Percentiles rank a stretch among this genome's conserved stretches.
phyloP scores from a whole-genome alignment of 1,284 basidiomycete genomes.

The Vanrija humicola region DNA sequence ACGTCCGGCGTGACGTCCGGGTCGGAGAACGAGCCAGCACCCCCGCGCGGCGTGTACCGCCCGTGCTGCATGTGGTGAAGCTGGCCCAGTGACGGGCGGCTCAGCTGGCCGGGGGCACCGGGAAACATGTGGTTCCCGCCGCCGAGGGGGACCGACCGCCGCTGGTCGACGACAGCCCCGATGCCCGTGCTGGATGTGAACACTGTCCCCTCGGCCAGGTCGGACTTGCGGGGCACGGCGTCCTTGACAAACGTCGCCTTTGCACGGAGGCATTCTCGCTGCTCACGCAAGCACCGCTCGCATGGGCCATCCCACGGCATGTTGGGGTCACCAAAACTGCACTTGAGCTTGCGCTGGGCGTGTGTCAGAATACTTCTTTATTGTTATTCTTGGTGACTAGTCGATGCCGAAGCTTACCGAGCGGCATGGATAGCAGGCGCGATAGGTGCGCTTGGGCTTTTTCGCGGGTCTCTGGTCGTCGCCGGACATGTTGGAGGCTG shows the following conservation, averaged over 20 bases:
- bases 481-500: too few species aligned
- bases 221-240: neutral
- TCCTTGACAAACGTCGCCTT: slow-evolving; percentile 5
- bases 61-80: too few species aligned
- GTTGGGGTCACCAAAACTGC: slow-evolving; percentile 16
- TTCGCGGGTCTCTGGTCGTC: too few species aligned
- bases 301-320: slow-evolving; percentile 15
- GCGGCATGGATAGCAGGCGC: slow-evolving; percentile 8
- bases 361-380: neutral
- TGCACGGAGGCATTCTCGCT: slow-evolving; percentile 11
- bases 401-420: slow-evolving; percentile 3
- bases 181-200: neutral
- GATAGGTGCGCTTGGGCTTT: slow-evolving; percentile 12
- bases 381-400: neutral
- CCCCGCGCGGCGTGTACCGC: too few species aligned
- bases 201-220: neutral
- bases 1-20: too few species aligned
- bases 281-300: slow-evolving; percentile 12
- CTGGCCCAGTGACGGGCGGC: too few species aligned
- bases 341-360: slow-evolving; percentile 15
- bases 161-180: too few species aligned
- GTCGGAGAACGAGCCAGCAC: too few species aligned
- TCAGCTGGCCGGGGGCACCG: too few species aligned
- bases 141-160: too few species aligned
- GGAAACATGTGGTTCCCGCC: too few species aligned